phyloP scores from a whole-genome alignment of 208 protist species.

The Wallacemonas sp. region DNA sequence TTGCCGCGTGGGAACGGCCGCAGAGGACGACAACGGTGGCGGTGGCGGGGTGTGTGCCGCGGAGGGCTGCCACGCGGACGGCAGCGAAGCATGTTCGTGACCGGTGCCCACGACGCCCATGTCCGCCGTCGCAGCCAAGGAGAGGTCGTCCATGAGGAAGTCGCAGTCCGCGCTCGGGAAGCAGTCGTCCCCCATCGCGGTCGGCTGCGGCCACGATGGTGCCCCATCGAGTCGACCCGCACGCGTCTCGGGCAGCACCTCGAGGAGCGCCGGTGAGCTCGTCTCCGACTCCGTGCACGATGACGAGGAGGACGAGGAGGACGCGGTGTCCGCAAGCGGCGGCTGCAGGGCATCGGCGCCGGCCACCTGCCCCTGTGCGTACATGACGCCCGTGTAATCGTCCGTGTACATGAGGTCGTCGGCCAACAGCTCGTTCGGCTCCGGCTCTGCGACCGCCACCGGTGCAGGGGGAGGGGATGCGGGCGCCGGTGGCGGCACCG shows the following conservation, averaged over 20 bases:
- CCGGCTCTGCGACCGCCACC: not conserved
- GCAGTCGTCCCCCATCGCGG: not conserved
- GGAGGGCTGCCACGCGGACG: not conserved
- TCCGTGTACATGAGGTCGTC: constrained; percentile 2
- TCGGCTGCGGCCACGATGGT: no score
- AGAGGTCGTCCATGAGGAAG: constrained; percentile 13
- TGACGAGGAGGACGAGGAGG: not conserved
- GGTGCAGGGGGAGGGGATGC: not conserved
- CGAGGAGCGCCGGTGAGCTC: no score
- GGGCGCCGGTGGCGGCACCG: no score
- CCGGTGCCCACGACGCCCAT: not conserved
- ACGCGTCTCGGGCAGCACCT: no score
- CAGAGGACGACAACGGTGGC: not conserved
- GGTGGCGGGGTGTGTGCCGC: not conserved
- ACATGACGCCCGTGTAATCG: no score
- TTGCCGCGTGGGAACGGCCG: not conserved
- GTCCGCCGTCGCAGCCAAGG: not conserved
- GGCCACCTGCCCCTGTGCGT: no score
- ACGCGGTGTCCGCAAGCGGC: not conserved
- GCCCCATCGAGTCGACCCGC: no score
- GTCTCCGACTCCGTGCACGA: no score
- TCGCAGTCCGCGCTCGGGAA: not conserved
- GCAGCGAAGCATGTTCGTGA: no score
- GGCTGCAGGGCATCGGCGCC: not conserved
- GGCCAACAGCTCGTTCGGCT: not conserved